Evolutionary conservation across 139 green algal species (phyloP).

Genomic region (Astrephomene gubernaculifera): DNA sequence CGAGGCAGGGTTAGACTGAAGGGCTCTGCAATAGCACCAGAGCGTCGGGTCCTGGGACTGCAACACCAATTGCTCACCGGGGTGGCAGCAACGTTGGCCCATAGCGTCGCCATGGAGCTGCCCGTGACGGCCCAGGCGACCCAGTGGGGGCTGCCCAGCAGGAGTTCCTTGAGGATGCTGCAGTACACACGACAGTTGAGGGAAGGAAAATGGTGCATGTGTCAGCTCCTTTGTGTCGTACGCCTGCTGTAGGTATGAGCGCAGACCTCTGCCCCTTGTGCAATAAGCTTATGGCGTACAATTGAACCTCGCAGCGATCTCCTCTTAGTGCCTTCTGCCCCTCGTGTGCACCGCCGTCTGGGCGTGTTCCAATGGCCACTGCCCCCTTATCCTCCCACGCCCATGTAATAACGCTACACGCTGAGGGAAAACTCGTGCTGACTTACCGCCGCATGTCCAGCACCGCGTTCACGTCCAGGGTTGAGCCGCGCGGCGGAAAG

Average conservation of each 20-base stretch:
- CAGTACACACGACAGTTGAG: background rate
- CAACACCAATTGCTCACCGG: constrained; percentile 6
- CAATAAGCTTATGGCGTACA: background rate
- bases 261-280: background rate
- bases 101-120: constrained; percentile 35
- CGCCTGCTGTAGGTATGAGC: constrained; percentile 2
- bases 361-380: background rate
- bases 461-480: constrained; percentile 5
- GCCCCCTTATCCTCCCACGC: background rate
- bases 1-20: constrained; percentile 1
- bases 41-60: background rate
- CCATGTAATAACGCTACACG: background rate
- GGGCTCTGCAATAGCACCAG: background rate
- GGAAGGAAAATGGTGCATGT: constrained; percentile 8
- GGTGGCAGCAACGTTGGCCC: constrained; percentile 19
- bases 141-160: constrained; percentile 31
- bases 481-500: background rate
- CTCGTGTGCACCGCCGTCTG: background rate
- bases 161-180: constrained; percentile 21
- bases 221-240: background rate
- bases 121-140: constrained; percentile 34
- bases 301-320: background rate
- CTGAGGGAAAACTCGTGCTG: background rate
- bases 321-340: background rate
- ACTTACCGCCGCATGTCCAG: constrained; percentile 20